phyloP scores from a whole-genome alignment of 768 basidiomycete species.

The Rhodotorula diobovata region DNA sequence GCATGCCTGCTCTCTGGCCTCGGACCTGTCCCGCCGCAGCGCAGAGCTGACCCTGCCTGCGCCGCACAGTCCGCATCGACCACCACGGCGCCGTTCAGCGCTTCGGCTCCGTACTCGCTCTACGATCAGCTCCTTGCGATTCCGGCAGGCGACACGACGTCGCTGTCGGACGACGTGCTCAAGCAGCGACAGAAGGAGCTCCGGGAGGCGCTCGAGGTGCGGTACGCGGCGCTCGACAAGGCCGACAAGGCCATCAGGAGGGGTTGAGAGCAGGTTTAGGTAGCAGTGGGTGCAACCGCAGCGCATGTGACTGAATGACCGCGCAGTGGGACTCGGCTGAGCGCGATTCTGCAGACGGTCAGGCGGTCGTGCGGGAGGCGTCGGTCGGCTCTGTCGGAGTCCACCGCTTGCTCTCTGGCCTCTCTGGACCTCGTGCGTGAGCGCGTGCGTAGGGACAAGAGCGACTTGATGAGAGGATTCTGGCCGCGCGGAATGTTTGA shows the following conservation, averaged over 20 bases:
- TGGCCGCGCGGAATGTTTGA: too few relatives aligned
- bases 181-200: conserved; percentile 23
- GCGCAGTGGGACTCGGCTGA: too few relatives aligned
- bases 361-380: too few relatives aligned
- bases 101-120: conserved; percentile 76
- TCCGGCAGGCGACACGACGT: conserved; percentile 9
- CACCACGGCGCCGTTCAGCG: conserved; percentile 56
- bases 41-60: conserved; percentile 52
- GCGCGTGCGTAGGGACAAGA: too few relatives aligned
- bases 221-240: conserved; percentile 15
- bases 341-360: too few relatives aligned
- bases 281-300: conserved; percentile 70
- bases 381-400: too few relatives aligned
- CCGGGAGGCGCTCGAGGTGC: conserved; percentile 2
- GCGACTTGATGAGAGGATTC: too few relatives aligned
- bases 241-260: neutral
- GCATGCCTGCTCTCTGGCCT: conserved; percentile 46
- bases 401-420: too few relatives aligned
- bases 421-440: too few relatives aligned
- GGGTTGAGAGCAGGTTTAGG: conserved; percentile 55
- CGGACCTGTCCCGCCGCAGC: conserved; percentile 39
- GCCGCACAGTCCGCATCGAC: conserved; percentile 45
- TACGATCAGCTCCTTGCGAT: conserved; percentile 70
- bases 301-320: conserved; percentile 74
- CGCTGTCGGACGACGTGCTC: conserved; percentile 22